Evolutionary conservation across 441 rosid species (phyloP), one percentile per base, ranked within the genome.

Genomic region (Oxalis stricta): DNA sequence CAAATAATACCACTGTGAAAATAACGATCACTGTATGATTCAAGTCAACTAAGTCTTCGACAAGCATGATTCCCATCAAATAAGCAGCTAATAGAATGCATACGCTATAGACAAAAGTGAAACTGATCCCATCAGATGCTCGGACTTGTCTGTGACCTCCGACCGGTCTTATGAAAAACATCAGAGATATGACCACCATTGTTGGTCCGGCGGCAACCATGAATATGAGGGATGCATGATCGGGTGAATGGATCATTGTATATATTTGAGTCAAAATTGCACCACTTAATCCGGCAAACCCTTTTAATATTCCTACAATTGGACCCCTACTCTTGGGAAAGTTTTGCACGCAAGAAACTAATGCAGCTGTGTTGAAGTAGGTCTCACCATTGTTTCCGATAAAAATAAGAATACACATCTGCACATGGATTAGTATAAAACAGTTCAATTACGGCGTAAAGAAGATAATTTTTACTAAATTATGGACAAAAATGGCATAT

Each of bases 381-480:
- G 84, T 77, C 63, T 77, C 85, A 0, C 85, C 85, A 49, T 77
- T 77, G 35, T 74, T 77, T 63, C 81, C 81, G 36, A 74, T 59
- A 46, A 74, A 74, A 7, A 77, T 64, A 38, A 68, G 69, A 15
- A 60, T 23, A 31, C 72, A 74, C 19, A 77, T 53, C 85, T 77
- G 71, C 72, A 67, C 19, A 46, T 4, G 5, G 41, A 38, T 53
- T 23, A 7, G 5, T 42, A 44, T 34, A 44, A 22, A 35, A 38
- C 26, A 33, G 40, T 39, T 15, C 41, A 13, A 24, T 11, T n/a
- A n/a, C n/a, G n/a, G n/a, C n/a, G n/a, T n/a, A n/a, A n/a, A n/a
- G n/a, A n/a, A n/a, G n/a, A n/a, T n/a, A n/a, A n/a, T n/a, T n/a
- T n/a, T n/a, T n/a, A n/a, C n/a, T n/a, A n/a, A n/a, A n/a, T 13